A percentile compares a stretch with the other conserved stretches of the same genome.
Conservation (phyloP, 2,329 filamentous ascomycete species). For the Lachnellula cervina region DNA sequence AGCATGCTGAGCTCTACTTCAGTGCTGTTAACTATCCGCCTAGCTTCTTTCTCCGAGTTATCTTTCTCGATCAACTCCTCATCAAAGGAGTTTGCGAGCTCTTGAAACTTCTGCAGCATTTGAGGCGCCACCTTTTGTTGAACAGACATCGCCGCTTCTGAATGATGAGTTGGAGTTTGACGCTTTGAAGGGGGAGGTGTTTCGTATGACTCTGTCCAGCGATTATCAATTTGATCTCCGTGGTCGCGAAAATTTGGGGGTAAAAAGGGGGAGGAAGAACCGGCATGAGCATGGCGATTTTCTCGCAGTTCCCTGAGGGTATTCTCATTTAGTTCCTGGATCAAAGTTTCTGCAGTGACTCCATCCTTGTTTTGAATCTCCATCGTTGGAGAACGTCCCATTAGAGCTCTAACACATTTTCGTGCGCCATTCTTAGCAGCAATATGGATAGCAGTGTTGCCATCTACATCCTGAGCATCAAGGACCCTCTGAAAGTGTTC, state of each 20-base stretch:
- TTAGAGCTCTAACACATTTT: slow-evolving; percentile 78
- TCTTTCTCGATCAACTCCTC: slow-evolving; percentile 72
- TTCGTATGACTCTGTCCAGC: slow-evolving; percentile 2
- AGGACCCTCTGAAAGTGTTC: slow-evolving; percentile 73
- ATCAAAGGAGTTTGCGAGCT: slow-evolving; percentile 66
- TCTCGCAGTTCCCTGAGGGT: slow-evolving; percentile 32
- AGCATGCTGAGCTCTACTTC: slow-evolving; percentile 61
- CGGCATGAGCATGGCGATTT: slow-evolving; percentile 52
- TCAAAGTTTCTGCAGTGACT: slow-evolving; percentile 78
- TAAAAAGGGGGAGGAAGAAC: slow-evolving; percentile 69
- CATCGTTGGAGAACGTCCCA: slow-evolving; percentile 75
- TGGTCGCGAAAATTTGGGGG: slow-evolving; percentile 42
- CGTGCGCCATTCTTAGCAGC: slow-evolving; percentile 78
- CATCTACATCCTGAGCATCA: slow-evolving; percentile 76
- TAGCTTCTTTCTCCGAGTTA: slow-evolving; percentile 62
- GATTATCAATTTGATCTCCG: neutral
- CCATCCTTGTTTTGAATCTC: slow-evolving; percentile 79
- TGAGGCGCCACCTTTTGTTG: slow-evolving; percentile 65
- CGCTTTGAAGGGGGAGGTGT: slow-evolving; percentile 5
- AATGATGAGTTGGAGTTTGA: slow-evolving; percentile 39
- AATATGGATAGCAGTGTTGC: slow-evolving; percentile 77
- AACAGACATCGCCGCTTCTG: slow-evolving; percentile 63
- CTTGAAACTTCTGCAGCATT: slow-evolving; percentile 67
- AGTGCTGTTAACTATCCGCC: slow-evolving; percentile 60
- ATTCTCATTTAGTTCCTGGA: slow-evolving; percentile 67